phyloP scores from a whole-genome alignment of 164 flowering plant genomes.

The Berberis vulgaris region DNA sequence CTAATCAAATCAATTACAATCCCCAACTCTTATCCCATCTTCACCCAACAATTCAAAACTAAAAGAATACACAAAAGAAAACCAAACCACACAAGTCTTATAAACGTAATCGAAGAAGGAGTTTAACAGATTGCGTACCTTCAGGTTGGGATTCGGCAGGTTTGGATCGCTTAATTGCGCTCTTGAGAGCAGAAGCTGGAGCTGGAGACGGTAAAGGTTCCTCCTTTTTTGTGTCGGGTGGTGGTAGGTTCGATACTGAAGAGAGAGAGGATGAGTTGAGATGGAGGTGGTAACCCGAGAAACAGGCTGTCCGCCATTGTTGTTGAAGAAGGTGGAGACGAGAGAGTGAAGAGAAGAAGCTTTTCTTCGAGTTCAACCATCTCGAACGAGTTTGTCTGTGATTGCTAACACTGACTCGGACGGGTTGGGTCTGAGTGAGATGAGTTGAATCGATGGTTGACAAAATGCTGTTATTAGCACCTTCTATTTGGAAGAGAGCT shows the following conservation, averaged over 20 bases:
- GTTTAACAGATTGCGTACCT: slow-evolving; percentile 11
- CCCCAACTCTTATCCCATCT: no score
- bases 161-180: slow-evolving; percentile 62
- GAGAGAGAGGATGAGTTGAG: slow-evolving; percentile 15
- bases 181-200: slow-evolving; percentile 56
- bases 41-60: no score
- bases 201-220: slow-evolving; percentile 5
- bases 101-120: neutral
- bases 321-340: neutral
- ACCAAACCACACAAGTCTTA: no score
- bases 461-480: no score
- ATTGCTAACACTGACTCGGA: neutral
- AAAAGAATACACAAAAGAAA: no score
- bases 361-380: neutral
- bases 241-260: slow-evolving; percentile 1
- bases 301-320: slow-evolving; percentile 44
- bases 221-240: neutral
- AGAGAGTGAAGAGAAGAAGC: neutral
- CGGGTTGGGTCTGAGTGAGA: neutral
- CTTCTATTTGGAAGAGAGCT: no score
- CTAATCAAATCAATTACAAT: no score
- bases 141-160: slow-evolving; percentile 23
- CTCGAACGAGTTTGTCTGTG: neutral
- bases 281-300: slow-evolving; percentile 58
- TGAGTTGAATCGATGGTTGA: no score